Conservation (phyloP, 192 early-diverging fungal genomes). For the Piromyces sp. region DNA sequence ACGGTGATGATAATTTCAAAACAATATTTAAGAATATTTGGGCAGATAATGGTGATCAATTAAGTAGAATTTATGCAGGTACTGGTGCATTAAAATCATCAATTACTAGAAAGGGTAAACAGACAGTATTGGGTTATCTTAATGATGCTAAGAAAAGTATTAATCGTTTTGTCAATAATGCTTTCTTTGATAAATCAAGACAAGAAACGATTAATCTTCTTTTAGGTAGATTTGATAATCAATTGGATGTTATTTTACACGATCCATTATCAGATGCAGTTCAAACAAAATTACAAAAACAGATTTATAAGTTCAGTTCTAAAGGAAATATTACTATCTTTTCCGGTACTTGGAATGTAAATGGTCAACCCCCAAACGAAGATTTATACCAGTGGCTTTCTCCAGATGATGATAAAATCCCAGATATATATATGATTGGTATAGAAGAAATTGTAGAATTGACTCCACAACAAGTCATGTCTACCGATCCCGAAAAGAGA, state of each 20-base stretch:
- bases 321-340: constrained; percentile 41
- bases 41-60: constrained; percentile 76
- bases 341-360: constrained; percentile 82
- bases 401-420: constrained; percentile 22
- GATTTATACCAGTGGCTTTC: constrained; percentile 47
- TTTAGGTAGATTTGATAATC: constrained; percentile 31
- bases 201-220: constrained; percentile 85
- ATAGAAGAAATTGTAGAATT: constrained; percentile 97
- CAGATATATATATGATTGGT: constrained; percentile 73
- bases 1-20: neutral
- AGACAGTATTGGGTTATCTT: constrained; percentile 60
- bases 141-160: constrained; percentile 86
- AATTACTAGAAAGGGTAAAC: constrained; percentile 76
- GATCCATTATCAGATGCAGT: constrained; percentile 20
- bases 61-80: constrained; percentile 87
- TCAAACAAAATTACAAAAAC: constrained; percentile 3
- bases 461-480: constrained; percentile 43
- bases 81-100: constrained; percentile 88
- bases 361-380: constrained; percentile 50
- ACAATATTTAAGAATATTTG: constrained; percentile 23
- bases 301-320: constrained; percentile 36
- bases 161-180: constrained; percentile 86
- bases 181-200: constrained; percentile 83
- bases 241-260: constrained; percentile 11
- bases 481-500: constrained; percentile 58